Base-by-base conservation (phyloP, 176 grass and related monocot species). In the Rhynchospora breviuscula region DNA sequence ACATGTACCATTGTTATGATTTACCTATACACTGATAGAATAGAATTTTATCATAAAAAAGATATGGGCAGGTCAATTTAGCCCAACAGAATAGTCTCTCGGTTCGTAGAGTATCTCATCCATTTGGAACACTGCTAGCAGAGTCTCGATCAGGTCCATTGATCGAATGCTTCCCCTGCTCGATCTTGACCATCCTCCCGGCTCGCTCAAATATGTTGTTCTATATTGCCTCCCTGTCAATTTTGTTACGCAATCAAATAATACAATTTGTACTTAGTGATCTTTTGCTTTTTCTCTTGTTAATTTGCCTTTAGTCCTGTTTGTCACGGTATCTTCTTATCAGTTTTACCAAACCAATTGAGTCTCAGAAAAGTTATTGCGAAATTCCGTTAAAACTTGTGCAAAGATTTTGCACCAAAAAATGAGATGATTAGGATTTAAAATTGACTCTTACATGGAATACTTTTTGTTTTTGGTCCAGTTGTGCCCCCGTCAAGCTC, bases 91-190 rank as follows among this genome's bases (percentile, higher is more conserved):
- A 88, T 98, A 92, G 3, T 91, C 89, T 17, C 92, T 81, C 51
- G 94, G 90, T 91, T 98, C 95, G 79, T 94, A 85, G 4, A 98
- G 90, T 77, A 98, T 94, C 92, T 98, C 95, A 2, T 98, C 89
- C 95, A 98, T 98, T 84, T 98, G 90, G 89, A 98, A 98, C 74
- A 85, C 92, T 62, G 92, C 90, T 13, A 92, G 95, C 71, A 98
- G 63, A 81, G 95, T 98, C 87, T 98, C 95, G 78, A 98, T 93
- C 44, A 98, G 89, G 80, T 93, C 95, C 73, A 92, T 98, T 26
- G 87, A 92, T 40, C 92, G 77, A 67, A 94, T 89, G 95, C 92
- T 98, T 31, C 95, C 95, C 6, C 6, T n/a, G 45, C 33, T 82
- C 87, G 26, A 93, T 93, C 44, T 89, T 87, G 0, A 84, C 89